phyloP scores from a whole-genome alignment of 768 basidiomycete species.

The Boletus vinaceobasis region DNA sequence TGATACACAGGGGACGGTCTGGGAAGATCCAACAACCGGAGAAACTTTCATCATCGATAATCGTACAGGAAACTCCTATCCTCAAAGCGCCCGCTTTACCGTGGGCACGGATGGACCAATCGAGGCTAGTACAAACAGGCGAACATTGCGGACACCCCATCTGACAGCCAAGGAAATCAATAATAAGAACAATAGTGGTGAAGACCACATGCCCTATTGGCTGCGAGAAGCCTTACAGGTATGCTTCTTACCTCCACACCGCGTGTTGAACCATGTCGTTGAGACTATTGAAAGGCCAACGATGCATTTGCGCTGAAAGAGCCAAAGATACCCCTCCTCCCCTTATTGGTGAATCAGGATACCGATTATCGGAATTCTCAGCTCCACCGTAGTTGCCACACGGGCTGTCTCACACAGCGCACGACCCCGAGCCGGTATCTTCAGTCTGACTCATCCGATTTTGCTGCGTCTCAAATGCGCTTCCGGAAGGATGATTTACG shows the following conservation, averaged over 20 bases:
- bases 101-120: conserved; percentile 6
- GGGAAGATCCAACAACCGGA: conserved; percentile 65
- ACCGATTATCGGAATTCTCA: conserved; percentile 9
- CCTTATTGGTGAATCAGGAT: conserved; percentile 10
- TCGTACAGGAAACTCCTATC: conserved; percentile 68
- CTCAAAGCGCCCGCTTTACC: conserved; percentile 21
- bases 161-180: conserved; percentile 1
- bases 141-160: conserved; percentile 11
- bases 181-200: conserved; percentile 6
- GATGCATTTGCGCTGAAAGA: conserved; percentile 49
- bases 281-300: conserved; percentile 45
- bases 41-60: conserved; percentile 57
- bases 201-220: conserved; percentile 53
- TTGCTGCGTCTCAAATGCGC: conserved; percentile 26
- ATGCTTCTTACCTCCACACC: conserved; percentile 19
- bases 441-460: conserved; percentile 12
- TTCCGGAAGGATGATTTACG: conserved; percentile 55
- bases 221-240: conserved; percentile 60
- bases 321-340: conserved; percentile 42
- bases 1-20: conserved; percentile 32
- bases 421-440: conserved; percentile 5
- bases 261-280: conserved; percentile 3
- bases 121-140: conserved; percentile 9
- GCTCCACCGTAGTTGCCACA: conserved; percentile 12
- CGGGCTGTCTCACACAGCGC: conserved; percentile 6